Base-by-base conservation (phyloP, 768 basidiomycete species). In the Boletus sp. region DNA sequence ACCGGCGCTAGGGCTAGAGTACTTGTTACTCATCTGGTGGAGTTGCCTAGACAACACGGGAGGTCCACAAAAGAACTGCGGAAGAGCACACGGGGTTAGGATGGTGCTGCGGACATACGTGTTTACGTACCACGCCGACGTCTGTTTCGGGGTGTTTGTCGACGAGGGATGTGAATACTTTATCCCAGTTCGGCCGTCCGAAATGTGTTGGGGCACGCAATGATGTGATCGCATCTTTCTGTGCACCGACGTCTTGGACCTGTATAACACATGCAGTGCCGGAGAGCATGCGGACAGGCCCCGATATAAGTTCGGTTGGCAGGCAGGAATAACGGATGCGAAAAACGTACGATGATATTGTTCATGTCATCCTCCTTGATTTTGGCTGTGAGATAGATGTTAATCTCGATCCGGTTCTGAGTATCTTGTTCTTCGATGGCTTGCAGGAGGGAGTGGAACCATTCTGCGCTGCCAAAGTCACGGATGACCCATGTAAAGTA, bases 401-500 rank as follows among this genome's bases (percentile, higher is more conserved):
- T 93, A 69, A 96, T 95, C 77, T 97, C 94, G 60, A 95, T 95
- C 59, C 85, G 75, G 70, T 89, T 86, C 70, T 85, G 83, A 10
- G 81, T 81, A 67, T 98, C 95, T 70, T 97, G 92, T 62, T 92
- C 92, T 71, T 97, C 94, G 62, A 96, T 90, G 20, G 95, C 94
- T 63, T 91, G 85, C 57, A 98, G 78, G 32, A 98, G 83, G 7
- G 90, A 92, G 74, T 95, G 92, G 84, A 97, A 96, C 91, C 91
- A 94, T 70, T 92, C 91, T 5, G 91, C 90, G 39, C 82, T 82
- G 59, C 89, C 90, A 66, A 92, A 94, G 72, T 95, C 93, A 64
- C 92, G 89, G 69, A 96, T 96, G 66, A 95, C 92, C 94, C 93
- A 95, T 15, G 90, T 91, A 70, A 95, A 93, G 78, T 93, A 93